phyloP scores from a whole-genome alignment of 1,284 basidiomycete species.

The Boletellus deceptivus region DNA sequence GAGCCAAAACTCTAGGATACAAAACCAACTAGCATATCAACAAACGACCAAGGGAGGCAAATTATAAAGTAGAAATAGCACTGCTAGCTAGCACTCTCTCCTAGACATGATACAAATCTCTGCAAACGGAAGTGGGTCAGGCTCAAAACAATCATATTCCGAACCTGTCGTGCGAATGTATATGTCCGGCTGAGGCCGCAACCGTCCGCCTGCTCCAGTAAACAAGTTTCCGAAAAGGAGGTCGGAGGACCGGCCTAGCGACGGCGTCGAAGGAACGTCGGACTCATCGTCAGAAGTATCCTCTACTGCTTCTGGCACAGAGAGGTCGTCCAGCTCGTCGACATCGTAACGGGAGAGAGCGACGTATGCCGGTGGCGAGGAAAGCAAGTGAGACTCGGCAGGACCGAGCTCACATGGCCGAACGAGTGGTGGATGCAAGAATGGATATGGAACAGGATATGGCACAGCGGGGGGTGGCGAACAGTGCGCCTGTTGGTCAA shows the following conservation, averaged over 20 bases:
- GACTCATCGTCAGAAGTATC: conserved; percentile 82
- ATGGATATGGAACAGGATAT: conserved; percentile 66
- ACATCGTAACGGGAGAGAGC: conserved; percentile 59
- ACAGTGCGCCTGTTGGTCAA: conserved; percentile 50
- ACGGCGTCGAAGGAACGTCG: conserved; percentile 63
- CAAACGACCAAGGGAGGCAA: conserved; percentile 20
- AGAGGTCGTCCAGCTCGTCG: conserved; percentile 62
- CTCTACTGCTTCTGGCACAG: conserved; percentile 76
- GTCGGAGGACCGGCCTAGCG: conserved; percentile 49
- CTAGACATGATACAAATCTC: conserved; percentile 49
- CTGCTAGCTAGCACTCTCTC: conserved; percentile 68
- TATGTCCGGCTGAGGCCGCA: conserved; percentile 51
- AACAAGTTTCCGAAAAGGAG: conserved; percentile 46
- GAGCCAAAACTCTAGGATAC: conserved; percentile 21
- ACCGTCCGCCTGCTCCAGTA: conserved; percentile 47
- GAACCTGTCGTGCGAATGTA: conserved; percentile 58
- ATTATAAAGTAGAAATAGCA: conserved; percentile 35
- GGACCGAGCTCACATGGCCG: conserved; percentile 45
- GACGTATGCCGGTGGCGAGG: conserved; percentile 44
- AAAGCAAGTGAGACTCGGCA: conserved; percentile 42
- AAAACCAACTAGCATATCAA: conserved; percentile 29
- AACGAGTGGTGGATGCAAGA: conserved; percentile 54
- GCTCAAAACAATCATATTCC: conserved; percentile 60
- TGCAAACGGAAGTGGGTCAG: conserved; percentile 67
- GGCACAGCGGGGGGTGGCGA: conserved; percentile 48